A percentile compares a stretch with the other conserved stretches of the same genome.
These are phyloP conservation scores for Fusarium sp. DNA, from an alignment of 2,329 filamentous ascomycete genomes.

Conservation along the genomic window DNA sequence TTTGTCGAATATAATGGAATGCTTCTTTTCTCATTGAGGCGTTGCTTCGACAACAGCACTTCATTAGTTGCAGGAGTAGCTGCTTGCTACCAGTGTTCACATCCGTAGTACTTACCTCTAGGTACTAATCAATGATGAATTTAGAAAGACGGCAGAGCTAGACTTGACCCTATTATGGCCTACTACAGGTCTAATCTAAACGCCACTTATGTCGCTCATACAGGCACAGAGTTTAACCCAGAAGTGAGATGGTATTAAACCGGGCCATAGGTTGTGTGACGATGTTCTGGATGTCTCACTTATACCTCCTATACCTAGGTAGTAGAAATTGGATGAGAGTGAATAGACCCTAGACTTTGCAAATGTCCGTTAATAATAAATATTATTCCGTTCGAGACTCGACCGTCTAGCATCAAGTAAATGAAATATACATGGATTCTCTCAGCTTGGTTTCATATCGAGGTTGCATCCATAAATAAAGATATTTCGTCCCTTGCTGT, in stretches of 20 bases:
- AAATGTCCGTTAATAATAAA: not conserved
- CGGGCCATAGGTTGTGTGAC: not conserved
- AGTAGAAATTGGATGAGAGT: not conserved
- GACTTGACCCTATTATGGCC: not conserved
- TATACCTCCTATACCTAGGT: not conserved
- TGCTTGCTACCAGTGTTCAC: not conserved
- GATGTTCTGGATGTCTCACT: not conserved
- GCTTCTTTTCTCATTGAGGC: not conserved
- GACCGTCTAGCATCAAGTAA: constrained; percentile 5
- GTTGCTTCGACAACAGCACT: not conserved
- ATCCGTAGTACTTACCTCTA: not conserved
- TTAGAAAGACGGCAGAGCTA: not conserved
- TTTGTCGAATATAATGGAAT: not conserved
- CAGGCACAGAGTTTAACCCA: constrained; percentile 19
- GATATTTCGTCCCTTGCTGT: constrained; percentile 4
- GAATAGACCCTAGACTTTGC: not conserved
- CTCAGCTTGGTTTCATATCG: constrained; percentile 6
- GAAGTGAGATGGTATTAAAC: not conserved
- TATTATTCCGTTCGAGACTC: not conserved
- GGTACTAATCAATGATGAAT: not conserved
- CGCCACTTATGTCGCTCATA: constrained; percentile 33
- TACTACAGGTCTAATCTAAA: constrained; percentile 5
- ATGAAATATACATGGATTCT: not conserved
- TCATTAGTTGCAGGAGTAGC: not conserved
- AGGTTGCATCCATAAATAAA: constrained; percentile 7